phyloP scores from a whole-genome alignment of 1,284 basidiomycete species.

The Tilletia walkeri region DNA sequence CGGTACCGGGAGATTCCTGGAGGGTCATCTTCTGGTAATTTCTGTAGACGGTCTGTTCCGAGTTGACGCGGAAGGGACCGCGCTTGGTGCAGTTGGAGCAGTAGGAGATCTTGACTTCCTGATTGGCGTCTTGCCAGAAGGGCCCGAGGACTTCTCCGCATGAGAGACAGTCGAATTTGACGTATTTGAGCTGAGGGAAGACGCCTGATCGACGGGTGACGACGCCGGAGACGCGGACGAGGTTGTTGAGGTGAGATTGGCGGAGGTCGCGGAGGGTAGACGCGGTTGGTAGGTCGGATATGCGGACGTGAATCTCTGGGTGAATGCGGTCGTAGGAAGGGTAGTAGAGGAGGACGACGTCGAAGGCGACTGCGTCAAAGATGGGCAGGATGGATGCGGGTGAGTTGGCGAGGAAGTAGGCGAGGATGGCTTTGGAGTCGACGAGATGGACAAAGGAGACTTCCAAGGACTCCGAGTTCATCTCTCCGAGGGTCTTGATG shows the following conservation, averaged over 20 bases:
- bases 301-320: conserved; percentile 94
- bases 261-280: conserved; percentile 89
- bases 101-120: conserved; percentile 80
- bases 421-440: conserved; percentile 85
- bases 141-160: conserved; percentile 90
- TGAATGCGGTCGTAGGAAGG: conserved; percentile 95
- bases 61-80: conserved; percentile 94
- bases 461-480: conserved; percentile 94
- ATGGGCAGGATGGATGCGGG: conserved; percentile 88
- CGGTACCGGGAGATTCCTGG: conserved; percentile 96
- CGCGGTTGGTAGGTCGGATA: conserved; percentile 85
- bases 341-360: conserved; percentile 91
- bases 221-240: conserved; percentile 94
- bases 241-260: conserved; percentile 85
- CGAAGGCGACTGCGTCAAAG: conserved; percentile 92
- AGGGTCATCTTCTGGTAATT: conserved; percentile 99
- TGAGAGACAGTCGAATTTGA: conserved; percentile 87
- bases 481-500: conserved; percentile 90
- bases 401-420: conserved; percentile 94
- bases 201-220: conserved; percentile 94
- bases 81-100: conserved; percentile 90
- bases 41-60: conserved; percentile 97
- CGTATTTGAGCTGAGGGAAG: conserved; percentile 97
- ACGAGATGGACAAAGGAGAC: conserved; percentile 91
- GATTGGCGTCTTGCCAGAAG: conserved; percentile 93